Evolutionary conservation across 2,329 filamentous ascomycete genomes (phyloP), one percentile per base, ranked within the genome.

Genomic region (Neonectria sp.): DNA sequence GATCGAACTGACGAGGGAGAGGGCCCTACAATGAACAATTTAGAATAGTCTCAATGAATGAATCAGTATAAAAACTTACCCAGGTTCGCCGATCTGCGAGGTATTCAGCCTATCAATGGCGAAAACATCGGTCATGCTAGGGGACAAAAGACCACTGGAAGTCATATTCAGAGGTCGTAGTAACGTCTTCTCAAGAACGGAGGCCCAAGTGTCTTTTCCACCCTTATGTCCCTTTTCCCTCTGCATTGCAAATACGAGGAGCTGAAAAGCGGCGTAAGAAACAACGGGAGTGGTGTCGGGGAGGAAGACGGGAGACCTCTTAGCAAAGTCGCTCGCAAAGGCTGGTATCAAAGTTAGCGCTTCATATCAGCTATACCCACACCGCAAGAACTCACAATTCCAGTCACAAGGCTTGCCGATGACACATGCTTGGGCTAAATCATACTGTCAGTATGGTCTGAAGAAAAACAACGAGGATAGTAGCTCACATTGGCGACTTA

Each of bases 221-320:
- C 25, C 25, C 6, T n/a, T 13, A 12, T 57, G 6, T 2, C 29
- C 48, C 3, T 6, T 29, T 6, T 52, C 45, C 9, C 60, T 62
- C 6, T 74, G 33, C 68, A 75, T 71, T 0, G 64, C 72, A n/a
- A 75, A 75, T 2, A 17, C 68, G 0, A 75, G 59, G 0, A 75
- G 66, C 17, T 75, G 73, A 13, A 69, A 75, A 6, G 71, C 65
- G 1, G 73, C 73, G 13, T 75, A 68, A 1, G 73, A 75, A 4
- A 72, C 64, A 3, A 73, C 45, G 0, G 73, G 71, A 5, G 71
- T 68, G 0, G 71, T 72, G 15, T 75, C 73, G 0, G 73, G 60
- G 2, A 72, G 60, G 3, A 75, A 75, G 3, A 70, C 31, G 0
- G 73, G 73, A 3, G 68, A 1, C 21, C 63, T 70, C 4, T 24